Percentiles rank a stretch among this genome's conserved stretches.
Evolutionary conservation across 2,329 filamentous ascomycete species (phyloP).

Genomic region (Ophiognomonia clavigignenti-juglandacearum): DNA sequence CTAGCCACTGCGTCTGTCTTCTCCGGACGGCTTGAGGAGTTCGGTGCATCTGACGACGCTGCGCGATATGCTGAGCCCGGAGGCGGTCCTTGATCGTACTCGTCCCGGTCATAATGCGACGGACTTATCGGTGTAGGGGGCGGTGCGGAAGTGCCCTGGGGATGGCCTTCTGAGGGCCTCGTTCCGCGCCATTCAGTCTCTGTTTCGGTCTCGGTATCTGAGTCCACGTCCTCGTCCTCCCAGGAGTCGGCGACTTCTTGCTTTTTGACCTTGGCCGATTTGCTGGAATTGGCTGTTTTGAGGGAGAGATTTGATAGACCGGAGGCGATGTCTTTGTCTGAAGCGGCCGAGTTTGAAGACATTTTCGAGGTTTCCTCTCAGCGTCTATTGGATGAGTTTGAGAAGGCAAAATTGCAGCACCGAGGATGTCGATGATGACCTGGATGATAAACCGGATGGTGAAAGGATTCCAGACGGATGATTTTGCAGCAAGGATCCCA

Average conservation of each 20-base stretch:
- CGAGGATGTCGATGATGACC: too few species aligned
- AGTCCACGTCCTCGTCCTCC: slow-evolving; percentile 63
- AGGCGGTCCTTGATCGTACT: slow-evolving; percentile 8
- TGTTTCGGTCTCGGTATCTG: slow-evolving; percentile 30
- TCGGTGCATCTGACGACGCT: not conserved
- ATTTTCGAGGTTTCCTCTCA: too few species aligned
- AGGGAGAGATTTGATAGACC: slow-evolving; percentile 27
- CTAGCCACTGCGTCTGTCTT: slow-evolving; percentile 91
- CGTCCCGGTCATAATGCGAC: slow-evolving; percentile 25
- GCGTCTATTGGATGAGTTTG: too few species aligned
- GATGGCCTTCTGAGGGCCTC: slow-evolving; percentile 16
- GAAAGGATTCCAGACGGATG: too few species aligned
- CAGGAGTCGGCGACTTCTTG: slow-evolving; percentile 62
- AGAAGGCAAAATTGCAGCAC: too few species aligned
- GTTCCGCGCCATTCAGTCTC: slow-evolving; percentile 18
- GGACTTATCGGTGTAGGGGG: slow-evolving; percentile 65
- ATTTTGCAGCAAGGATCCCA: too few species aligned
- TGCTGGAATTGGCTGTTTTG: slow-evolving; percentile 18
- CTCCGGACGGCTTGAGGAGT: slow-evolving; percentile 55
- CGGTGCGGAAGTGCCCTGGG: slow-evolving; percentile 40
- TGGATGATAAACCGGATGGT: too few species aligned
- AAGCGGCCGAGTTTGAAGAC: slow-evolving; percentile 7
- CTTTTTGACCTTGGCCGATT: slow-evolving; percentile 29
- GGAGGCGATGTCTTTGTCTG: slow-evolving; percentile 17
- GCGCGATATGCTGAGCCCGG: slow-evolving; percentile 1